These are phyloP conservation scores for Monilinia aucupariae DNA, from an alignment of 2,329 filamentous ascomycete species.

Conservation along the genomic window DNA sequence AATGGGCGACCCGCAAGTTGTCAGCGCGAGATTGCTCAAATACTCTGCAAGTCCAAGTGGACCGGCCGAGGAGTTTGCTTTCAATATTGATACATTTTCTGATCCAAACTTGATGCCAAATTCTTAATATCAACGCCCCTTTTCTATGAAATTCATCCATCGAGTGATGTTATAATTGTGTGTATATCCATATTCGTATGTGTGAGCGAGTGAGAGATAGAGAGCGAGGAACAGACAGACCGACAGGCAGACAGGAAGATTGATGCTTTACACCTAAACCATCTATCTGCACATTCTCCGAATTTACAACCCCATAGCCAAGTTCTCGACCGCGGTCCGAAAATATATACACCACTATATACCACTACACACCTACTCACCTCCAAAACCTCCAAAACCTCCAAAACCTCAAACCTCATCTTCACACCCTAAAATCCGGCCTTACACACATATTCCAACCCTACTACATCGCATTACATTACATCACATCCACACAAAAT, in stretches of 20 bases:
- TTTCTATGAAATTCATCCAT: background rate
- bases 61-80: background rate
- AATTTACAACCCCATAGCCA: background rate
- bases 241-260: background rate
- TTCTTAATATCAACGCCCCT: background rate
- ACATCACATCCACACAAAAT: background rate
- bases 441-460: background rate
- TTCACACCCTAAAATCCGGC: background rate
- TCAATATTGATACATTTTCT: background rate
- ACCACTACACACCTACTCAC: background rate
- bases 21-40: constrained; percentile 10
- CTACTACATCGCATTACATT: background rate
- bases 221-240: background rate
- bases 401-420: too few species aligned
- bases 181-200: background rate
- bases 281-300: background rate
- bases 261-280: background rate
- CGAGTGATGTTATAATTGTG: constrained; percentile 1
- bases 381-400: background rate
- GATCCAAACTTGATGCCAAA: background rate
- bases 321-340: background rate
- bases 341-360: background rate
- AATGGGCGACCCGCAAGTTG: background rate
- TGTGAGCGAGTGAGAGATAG: too few species aligned
- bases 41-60: constrained; percentile 9